Base-by-base conservation (phyloP, 176 grass and related monocot genomes). In the Eleusine coracana region DNA sequence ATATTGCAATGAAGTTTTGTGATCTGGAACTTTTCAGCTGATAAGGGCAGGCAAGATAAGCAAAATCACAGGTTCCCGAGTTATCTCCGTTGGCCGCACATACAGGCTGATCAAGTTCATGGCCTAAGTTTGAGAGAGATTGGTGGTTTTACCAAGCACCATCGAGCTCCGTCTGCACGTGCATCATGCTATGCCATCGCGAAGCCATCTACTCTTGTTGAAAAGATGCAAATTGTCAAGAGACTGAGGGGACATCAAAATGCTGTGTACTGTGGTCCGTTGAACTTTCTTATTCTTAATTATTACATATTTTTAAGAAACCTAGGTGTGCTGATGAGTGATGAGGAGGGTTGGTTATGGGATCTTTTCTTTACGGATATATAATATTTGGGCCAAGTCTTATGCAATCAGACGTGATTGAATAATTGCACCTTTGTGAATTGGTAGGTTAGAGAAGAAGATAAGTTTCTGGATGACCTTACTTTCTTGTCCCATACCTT, bases 161-260 rank as follows among this genome's bases (percentile, higher is more conserved):
- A 86, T 49, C 92, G 96, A 71, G 92, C 96, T 83, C 89, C 92
- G 27, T 98, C 96, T 84, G 85, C 95, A 70, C 96, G 92, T 37
- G 96, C 96, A 75, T 94, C 92, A 37, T 98, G 91, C 80, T 95
- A 98, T 87, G 96, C 96, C 40, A 95, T 98, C 36, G 96, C 96
- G 20, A 98, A 93, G 89, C 96, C 96, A 80, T 88, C 91, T 40
- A 98, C 96, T 37, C 89, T 99, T 79, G 96, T 99, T 74, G 89
- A 96, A 76, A 99, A 93, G 87, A 99, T 99, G 96, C 90, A 99
- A 71, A 95, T 95, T 55, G 93, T 95, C 89, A 98, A 92, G 80
- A 95, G 87, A 89, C 77, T 93, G 80, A 90, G 96, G 56, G 96
- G 96, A 44, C 96, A 98, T 82, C 96, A 95, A 73, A 98, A 98